These are phyloP conservation scores for Fraxinus paxiana DNA, from an alignment of 305 asterid species.

Conservation along the genomic window DNA sequence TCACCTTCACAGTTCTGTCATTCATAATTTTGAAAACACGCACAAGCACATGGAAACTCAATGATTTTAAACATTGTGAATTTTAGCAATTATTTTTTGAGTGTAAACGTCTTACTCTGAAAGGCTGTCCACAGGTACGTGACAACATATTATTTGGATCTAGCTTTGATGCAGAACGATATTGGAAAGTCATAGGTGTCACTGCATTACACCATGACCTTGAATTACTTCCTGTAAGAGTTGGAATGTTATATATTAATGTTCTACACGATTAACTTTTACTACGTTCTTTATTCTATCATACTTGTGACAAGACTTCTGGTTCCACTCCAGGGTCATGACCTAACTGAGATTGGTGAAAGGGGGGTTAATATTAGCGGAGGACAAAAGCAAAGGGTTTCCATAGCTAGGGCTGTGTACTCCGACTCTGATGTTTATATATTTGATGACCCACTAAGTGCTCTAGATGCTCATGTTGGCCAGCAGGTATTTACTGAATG, in stretches of 20 bases:
- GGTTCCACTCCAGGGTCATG: slow-evolving; percentile 66
- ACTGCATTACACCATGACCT: slow-evolving; percentile 84
- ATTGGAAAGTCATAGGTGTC: slow-evolving; percentile 73
- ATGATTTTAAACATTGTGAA: not conserved
- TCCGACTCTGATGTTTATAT: slow-evolving; percentile 88
- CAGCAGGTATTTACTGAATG: slow-evolving; percentile 60
- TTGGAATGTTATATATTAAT: slow-evolving; percentile 4
- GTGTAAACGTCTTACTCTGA: slow-evolving; percentile 12
- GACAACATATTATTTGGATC: slow-evolving; percentile 86
- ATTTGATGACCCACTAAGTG: slow-evolving; percentile 95
- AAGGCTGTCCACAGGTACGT: slow-evolving; percentile 55
- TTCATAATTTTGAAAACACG: slow-evolving; percentile 1
- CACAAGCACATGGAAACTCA: not conserved
- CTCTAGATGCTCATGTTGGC: slow-evolving; percentile 92
- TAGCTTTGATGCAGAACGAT: slow-evolving; percentile 55
- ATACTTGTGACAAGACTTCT: slow-evolving; percentile 2
- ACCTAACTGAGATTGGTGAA: slow-evolving; percentile 97
- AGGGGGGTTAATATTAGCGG: slow-evolving; percentile 97
- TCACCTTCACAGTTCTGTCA: slow-evolving; percentile 1
- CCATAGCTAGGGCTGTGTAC: slow-evolving; percentile 97
- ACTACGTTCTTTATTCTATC: slow-evolving; percentile 12
- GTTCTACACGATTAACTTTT: not conserved
- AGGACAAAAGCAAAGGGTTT: slow-evolving; percentile 98
- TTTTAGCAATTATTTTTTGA: slow-evolving; percentile 17
- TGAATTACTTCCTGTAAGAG: slow-evolving; percentile 75